These are phyloP conservation scores for Stenogyne calaminthoides DNA, from an alignment of 305 asterid species.

Conservation along the genomic window DNA sequence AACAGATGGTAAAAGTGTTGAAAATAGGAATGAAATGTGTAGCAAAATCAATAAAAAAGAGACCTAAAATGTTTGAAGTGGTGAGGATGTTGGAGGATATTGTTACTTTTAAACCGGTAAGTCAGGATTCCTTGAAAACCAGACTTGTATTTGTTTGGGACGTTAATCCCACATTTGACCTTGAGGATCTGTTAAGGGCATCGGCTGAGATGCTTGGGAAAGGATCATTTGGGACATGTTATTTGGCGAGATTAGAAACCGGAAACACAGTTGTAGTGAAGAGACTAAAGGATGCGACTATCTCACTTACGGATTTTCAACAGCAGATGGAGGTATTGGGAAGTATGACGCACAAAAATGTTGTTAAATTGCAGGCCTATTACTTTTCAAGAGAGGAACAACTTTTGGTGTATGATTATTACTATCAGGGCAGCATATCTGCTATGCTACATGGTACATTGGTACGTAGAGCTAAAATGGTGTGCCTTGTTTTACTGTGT, in stretches of 20 bases:
- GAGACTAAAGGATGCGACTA: neutral
- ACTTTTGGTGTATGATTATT: too few species aligned
- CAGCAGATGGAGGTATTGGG: conserved; percentile 14
- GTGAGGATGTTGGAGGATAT: conserved; percentile 10
- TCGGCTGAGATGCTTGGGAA: neutral
- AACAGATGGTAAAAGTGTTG: too few species aligned
- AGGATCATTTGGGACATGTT: neutral
- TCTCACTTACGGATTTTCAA: neutral
- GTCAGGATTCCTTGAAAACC: neutral
- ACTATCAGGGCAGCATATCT: too few species aligned
- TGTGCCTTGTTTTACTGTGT: too few species aligned
- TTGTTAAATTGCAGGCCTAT: too few species aligned
- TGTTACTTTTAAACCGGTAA: neutral
- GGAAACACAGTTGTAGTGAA: conserved; percentile 2
- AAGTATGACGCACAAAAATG: neutral
- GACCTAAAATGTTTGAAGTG: conserved; percentile 14
- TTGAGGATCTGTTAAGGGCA: neutral
- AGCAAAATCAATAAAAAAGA: too few species aligned
- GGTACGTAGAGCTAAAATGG: too few species aligned
- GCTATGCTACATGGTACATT: too few species aligned
- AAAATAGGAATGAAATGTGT: too few species aligned
- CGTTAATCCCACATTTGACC: neutral
- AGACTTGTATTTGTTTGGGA: conserved; percentile 3
- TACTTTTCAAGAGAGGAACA: too few species aligned
- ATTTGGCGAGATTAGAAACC: neutral